Evolutionary conservation across 805 yeast species (phyloP), one percentile per base, ranked within the genome.

Genomic region (Metschnikowia lochheadii): DNA sequence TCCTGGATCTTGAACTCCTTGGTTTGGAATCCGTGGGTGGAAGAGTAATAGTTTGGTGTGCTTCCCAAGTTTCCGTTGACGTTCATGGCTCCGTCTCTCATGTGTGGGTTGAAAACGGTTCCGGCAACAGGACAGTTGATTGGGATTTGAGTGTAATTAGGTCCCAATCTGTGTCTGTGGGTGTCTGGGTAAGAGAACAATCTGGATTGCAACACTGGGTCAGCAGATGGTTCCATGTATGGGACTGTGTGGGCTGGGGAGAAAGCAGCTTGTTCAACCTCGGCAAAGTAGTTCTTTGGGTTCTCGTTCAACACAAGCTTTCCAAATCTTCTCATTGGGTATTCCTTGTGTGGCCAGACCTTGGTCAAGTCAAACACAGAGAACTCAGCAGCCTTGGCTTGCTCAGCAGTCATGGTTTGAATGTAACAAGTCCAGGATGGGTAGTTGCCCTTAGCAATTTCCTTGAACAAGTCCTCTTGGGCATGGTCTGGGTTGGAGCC

Each of bases 341-440:
- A 89, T 50, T 89, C 84, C 60, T 72, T 74, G 65, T 89, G 95
- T 34, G 96, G 89, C 97, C 97, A 89, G 49, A 87, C 86, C 75
- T 90, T 90, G 56, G 97, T 89, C 68, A 89, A 77, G 70, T 89
- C 97, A 65, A 87, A 89, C 41, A 90, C 91, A 5, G 92, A 85
- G 72, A 86, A 89, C 64, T 85, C 85, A 45, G 80, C 80, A 53
- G 81, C 70, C 68, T 84, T 79, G 53, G 96, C 89, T 70, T 89
- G 83, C 60, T 82, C 87, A 54, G 81, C 80, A 34, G 96, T 86
- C 96, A 89, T 89, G 41, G 88, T 80, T 75, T 89, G 96, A 48
- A 89, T 71, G 70, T 85, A 88, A 55, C 81, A 82, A 35, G 91
- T 87, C 96, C 96, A 89, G 1, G 88, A 78, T 56, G 96, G 96